Evolutionary conservation across 164 flowering plant genomes (phyloP), one percentile per base, ranked within the genome.

Genomic region (Paratinospora sagittata): DNA sequence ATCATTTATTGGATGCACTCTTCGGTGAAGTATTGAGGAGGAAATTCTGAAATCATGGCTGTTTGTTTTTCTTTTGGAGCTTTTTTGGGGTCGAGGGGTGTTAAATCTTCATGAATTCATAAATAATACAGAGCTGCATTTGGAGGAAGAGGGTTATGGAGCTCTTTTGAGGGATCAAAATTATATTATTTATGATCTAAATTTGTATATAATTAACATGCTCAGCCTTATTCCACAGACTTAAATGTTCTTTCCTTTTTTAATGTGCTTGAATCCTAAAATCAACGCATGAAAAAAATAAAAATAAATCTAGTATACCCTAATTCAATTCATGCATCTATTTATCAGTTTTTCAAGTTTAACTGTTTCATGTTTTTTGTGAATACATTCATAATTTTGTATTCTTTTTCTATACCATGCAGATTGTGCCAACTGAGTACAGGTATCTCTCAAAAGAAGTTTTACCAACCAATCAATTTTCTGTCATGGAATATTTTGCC

Each of bases 371-470:
- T 65, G 8, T 17, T 55, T n/a, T 55, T 2, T 36, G 24, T 37
- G 17, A n/a, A n/a, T 23, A 0, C 17, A 27, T 73, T 63, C 8
- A 23, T 63, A 17, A 43, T 73, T 36, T 16, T 6, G 57, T 60
- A 17, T 19, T 74, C 27, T 45, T 16, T 65, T 69, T 75, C 7
- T 41, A 75, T 21, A 17, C 63, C 17, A 30, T 85, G 82, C 77
- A 90, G 96, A 79, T 91, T 81, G 97, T 96, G 76, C 99, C 99
- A 14, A 96, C 99, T 5, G 98, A 91, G 73, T 96, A 93, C 80
- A 83, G 87, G 72, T 88, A 91, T 73, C 77, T 91, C 37, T 89
- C 96, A 27, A 93, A 93, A 84, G 92, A 91, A 45, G 95, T 91
- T 72, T 63, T 96, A 70, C 89, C 97, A 7, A 96, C 99, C 52